Base-by-base conservation (phyloP, 2,329 filamentous ascomycete species). In the Chalaropsis ovoidea region DNA sequence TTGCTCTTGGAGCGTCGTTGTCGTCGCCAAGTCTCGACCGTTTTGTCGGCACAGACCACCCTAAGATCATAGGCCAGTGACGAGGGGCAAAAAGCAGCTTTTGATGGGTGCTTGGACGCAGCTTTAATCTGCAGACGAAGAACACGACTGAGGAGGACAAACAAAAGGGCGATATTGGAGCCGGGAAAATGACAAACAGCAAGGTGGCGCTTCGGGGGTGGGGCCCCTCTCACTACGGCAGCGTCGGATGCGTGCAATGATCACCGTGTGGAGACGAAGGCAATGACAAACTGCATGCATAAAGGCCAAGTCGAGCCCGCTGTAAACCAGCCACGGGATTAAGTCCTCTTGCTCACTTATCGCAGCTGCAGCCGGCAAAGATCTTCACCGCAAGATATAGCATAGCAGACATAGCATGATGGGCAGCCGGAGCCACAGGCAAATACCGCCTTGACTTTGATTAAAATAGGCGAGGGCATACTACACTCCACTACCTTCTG, bases 101-200 rank as follows among this genome's bases (percentile, higher is more conserved):
- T 24, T 62, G 60, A 45, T 15, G 60, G 17, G 22, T 43, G 60
- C 60, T 43, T 62, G 60, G 54, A 27, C 54, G n/a, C 52, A 56
- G 52, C 15, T 56, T 35, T 31, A 31, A 35, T 56, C 58, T 13
- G 10, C 22, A 3, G 15, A n/a, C n/a, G 15, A 47, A 17, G 43
- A 47, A n/a, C n/a, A 19, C 35, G 35, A 10, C 35, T 7, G 8
- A 39, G 1, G 4, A 39, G 6, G 31, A 31, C 31, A 3, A 31
- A 39, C 35, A 39, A 39, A 39, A 39, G 35, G 6, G 31, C 3
- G 6, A 31, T 2, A 31, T 31, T 31, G 31, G 31, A 2, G 6
- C 35, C 8, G 8, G 8, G 35, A 39, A 10, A 39, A 39, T 39
- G 35, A 10, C 35, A 7, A 39, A 6, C 3, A 39, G 3, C 4